phyloP scores from a whole-genome alignment of 2,329 filamentous ascomycete species.

The Beauveria sp. region DNA sequence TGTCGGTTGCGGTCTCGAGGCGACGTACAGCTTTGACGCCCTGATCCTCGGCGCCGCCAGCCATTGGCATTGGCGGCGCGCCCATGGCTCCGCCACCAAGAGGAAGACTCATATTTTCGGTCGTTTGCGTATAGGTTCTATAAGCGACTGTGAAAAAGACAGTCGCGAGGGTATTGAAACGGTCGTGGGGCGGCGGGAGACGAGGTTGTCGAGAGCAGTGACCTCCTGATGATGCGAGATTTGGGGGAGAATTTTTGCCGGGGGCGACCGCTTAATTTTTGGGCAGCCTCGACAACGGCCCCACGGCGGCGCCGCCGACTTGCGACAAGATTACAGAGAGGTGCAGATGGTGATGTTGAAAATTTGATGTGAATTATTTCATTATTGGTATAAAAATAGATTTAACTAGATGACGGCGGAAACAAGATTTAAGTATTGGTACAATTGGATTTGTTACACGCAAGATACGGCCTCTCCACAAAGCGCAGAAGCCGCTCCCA shows the following conservation, averaged over 20 bases:
- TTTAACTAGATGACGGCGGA: too few relatives aligned
- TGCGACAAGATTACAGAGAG: neutral
- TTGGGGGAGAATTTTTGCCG: slow-evolving; percentile 34
- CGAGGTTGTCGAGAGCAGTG: slow-evolving; percentile 13
- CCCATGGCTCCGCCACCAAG: slow-evolving; percentile 17
- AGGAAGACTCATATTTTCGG: slow-evolving; percentile 30
- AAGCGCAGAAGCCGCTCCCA: too few relatives aligned
- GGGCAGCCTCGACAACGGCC: neutral
- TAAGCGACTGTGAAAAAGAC: neutral
- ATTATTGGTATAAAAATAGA: too few relatives aligned
- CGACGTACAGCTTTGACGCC: slow-evolving; percentile 41
- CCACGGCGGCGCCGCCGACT: neutral
- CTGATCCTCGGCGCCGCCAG: slow-evolving; percentile 38
- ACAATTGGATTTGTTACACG: neutral
- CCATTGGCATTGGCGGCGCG: slow-evolving; percentile 16
- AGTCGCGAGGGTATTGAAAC: neutral
- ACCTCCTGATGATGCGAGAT: slow-evolving; percentile 14
- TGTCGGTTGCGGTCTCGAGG: neutral
- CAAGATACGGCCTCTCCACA: too few relatives aligned
- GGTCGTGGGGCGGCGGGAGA: slow-evolving; percentile 6
- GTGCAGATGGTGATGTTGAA: too few relatives aligned
- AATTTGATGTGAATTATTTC: too few relatives aligned
- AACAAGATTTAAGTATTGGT: neutral
- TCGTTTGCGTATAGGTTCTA: neutral
- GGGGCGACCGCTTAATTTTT: slow-evolving; percentile 26